Evolutionary conservation across 306 rosid genomes (phyloP).

Genomic region (Mucuna pruriens): DNA sequence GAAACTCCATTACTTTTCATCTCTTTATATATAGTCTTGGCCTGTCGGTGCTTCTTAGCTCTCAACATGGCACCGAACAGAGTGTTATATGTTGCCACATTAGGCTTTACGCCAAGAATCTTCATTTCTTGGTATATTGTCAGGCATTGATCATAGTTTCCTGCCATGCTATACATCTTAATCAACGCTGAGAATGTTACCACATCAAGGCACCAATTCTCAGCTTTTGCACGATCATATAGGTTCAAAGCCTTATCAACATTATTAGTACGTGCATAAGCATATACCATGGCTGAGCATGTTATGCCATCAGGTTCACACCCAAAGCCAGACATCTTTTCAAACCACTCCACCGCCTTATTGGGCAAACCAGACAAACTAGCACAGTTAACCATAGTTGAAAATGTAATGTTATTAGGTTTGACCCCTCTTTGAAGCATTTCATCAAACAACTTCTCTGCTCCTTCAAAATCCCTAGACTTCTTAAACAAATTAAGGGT

Average conservation of each 20-base stretch:
- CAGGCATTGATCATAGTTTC: slow-evolving; percentile 2
- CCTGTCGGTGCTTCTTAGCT: slow-evolving; percentile 1
- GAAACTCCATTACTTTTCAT: neutral
- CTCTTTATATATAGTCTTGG: slow-evolving; percentile 13
- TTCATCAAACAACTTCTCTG: slow-evolving; percentile 11
- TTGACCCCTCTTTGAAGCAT: slow-evolving; percentile 3
- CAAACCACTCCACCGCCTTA: neutral
- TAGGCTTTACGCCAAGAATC: slow-evolving; percentile 1
- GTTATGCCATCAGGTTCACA: neutral
- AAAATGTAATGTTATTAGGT: neutral
- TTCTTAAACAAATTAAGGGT: neutral
- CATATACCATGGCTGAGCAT: neutral
- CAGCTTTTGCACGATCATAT: slow-evolving; percentile 8
- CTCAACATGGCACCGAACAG: slow-evolving; percentile 13
- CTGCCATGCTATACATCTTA: neutral
- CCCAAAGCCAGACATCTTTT: slow-evolving; percentile 15
- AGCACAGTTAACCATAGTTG: slow-evolving; percentile 5
- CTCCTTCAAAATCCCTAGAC: slow-evolving; percentile 24
- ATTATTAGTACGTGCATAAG: slow-evolving; percentile 9
- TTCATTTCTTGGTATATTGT: neutral
- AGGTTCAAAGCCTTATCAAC: neutral
- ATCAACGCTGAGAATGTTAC: neutral
- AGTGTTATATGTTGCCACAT: neutral
- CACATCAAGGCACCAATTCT: neutral
- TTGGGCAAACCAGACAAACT: neutral